Evolutionary conservation across 352 stramenopile genomes (phyloP), one percentile per base, ranked within the genome.

Genomic region (Globisporangium heterothallicum): DNA sequence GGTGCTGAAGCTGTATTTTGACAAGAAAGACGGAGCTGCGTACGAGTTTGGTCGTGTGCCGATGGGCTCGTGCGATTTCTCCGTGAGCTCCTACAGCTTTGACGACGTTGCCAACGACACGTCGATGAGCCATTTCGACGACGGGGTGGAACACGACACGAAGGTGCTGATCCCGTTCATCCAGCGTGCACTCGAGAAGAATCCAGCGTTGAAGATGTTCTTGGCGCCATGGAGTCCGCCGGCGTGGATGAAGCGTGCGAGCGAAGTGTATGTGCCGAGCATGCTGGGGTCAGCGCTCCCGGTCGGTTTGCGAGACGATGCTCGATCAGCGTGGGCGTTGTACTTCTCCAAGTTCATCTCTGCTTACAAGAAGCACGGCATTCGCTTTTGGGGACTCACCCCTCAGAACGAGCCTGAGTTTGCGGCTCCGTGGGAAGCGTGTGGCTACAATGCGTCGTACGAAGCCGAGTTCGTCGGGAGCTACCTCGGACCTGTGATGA

Each of bases 291-390:
- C 81, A 0, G 66, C 64, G 6, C 56, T 57, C 16, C 81, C 81
- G 3, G 59, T 78, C 10, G 81, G 78, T 4, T 54, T 92, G 7
- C 62, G 63, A 24, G 54, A 71, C 49, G 63, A 85, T 18, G 66
- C 80, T 18, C 73, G 84, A 4, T 54, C 67, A 18, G 66, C 87
- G 1, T 97, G 84, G 87, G 91, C 90, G 2, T 56, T 90, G 8
- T 97, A 97, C 65, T 96, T 97, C 64, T 92, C 84, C 53, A 92
- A 92, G 59, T 97, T 96, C 49, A 93, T 97, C 46, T 70, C 68
- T 22, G 90, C 86, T 18, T 97, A 97, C 72, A 91, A 94, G 58
- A 57, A 76, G 6, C 66, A 88, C 24, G 82, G 77, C 6, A 76
- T 97, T 16, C 14, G 64, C 10, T 91, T 97, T 48, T 97, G 88